A percentile compares a stretch with the other conserved stretches of the same genome.
phyloP scores from a whole-genome alignment of 352 stramenopile species.

The Phytopythium cucurbitacearum region DNA sequence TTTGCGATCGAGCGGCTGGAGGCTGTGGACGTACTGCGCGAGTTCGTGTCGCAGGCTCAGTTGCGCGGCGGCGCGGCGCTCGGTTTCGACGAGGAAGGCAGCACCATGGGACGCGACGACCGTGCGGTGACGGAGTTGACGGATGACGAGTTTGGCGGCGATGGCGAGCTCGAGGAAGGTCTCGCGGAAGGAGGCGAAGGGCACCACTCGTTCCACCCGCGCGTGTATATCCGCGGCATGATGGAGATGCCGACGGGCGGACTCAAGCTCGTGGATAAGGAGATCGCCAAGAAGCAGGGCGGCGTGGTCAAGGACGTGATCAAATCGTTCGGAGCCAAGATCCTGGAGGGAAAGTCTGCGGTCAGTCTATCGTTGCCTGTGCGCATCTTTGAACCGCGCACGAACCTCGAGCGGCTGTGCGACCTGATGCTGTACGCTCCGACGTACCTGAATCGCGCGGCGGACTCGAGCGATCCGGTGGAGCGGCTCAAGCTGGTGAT shows the following conservation, averaged over 20 bases:
- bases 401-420: constrained; percentile 73
- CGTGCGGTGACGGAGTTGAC: constrained; percentile 26
- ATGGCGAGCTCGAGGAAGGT: constrained; percentile 1
- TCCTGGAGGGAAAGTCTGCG: constrained; percentile 61
- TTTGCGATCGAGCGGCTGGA: constrained; percentile 60
- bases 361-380: constrained; percentile 84
- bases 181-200: not conserved
- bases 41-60: constrained; percentile 63
- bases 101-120: constrained; percentile 23
- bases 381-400: constrained; percentile 82
- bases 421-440: constrained; percentile 81
- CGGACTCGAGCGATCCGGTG: constrained; percentile 51
- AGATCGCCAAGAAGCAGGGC: constrained; percentile 81
- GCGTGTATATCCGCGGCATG: constrained; percentile 80
- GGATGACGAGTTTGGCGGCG: constrained; percentile 4
- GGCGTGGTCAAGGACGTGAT: constrained; percentile 86
- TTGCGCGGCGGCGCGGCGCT: constrained; percentile 37
- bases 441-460: constrained; percentile 64
- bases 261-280: constrained; percentile 81
- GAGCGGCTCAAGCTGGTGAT: constrained; percentile 84
- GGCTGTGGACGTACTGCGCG: constrained; percentile 55
- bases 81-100: constrained; percentile 35
- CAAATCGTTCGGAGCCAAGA: constrained; percentile 65
- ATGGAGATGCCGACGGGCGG: constrained; percentile 65
- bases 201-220: constrained; percentile 54